Conservation (phyloP, 2,329 filamentous ascomycete genomes). For the Acarospora socialis region DNA sequence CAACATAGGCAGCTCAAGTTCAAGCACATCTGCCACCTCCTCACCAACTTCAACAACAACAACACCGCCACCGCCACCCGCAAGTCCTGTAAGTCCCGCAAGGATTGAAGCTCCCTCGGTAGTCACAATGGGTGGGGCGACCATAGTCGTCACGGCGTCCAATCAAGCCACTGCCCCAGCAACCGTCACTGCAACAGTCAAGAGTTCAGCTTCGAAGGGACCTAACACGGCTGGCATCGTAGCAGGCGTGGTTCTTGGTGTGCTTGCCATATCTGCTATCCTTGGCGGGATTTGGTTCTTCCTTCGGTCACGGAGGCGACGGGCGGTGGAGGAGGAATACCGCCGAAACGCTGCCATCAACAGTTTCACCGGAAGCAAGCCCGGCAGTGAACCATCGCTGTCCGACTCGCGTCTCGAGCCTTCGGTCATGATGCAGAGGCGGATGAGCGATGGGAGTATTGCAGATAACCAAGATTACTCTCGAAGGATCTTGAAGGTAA, state of each 20-base stretch:
- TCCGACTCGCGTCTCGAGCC: constrained; percentile 78
- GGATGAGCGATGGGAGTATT: constrained; percentile 89
- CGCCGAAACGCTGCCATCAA: constrained; percentile 66
- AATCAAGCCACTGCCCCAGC: constrained; percentile 17
- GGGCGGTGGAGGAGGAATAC: constrained; percentile 71
- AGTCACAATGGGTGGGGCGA: constrained; percentile 21
- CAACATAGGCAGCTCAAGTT: constrained; percentile 18
- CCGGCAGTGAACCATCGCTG: constrained; percentile 51
- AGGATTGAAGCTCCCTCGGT: constrained; percentile 10
- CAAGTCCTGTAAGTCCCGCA: constrained; percentile 12
- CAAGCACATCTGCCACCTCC: constrained; percentile 19
- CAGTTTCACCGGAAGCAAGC: constrained; percentile 51
- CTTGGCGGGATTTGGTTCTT: constrained; percentile 58
- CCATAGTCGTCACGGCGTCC: constrained; percentile 23
- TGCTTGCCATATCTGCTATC: constrained; percentile 53
- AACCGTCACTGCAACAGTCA: constrained; percentile 13
- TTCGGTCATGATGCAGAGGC: constrained; percentile 61
- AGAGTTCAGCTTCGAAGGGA: constrained; percentile 19
- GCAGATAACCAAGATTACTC: constrained; percentile 97
- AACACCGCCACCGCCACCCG: constrained; percentile 16
- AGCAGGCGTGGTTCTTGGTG: constrained; percentile 73
- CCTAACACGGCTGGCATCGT: constrained; percentile 74
- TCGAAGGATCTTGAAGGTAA: constrained; percentile 83
- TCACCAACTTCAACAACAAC: constrained; percentile 39
- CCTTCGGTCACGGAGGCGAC: constrained; percentile 60